Percentiles rank a stretch among this genome's conserved stretches.
Conservation (phyloP, 2,329 filamentous ascomycete species). For the Fusarium irregulare region DNA sequence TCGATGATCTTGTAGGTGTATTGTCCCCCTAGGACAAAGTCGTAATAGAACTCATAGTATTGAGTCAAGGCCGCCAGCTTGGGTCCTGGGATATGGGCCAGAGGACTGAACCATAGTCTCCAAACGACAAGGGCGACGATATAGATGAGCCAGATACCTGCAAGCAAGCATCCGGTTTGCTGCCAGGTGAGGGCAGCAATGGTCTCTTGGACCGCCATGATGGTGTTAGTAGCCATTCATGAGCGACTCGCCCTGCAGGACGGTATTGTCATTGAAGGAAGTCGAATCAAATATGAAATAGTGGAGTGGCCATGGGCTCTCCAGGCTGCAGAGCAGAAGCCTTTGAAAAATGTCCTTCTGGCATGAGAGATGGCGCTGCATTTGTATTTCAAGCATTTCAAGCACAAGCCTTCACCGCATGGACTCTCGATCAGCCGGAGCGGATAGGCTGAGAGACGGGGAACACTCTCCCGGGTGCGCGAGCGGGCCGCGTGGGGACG, state of each 20-base stretch:
- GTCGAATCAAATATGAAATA: constrained; percentile 15
- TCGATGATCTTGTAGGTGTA: constrained; percentile 56
- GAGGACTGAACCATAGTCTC: constrained; percentile 53
- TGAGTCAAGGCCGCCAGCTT: constrained; percentile 54
- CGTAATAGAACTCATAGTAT: constrained; percentile 58
- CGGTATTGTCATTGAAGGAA: constrained; percentile 46
- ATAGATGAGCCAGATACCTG: constrained; percentile 48
- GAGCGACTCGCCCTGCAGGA: constrained; percentile 44
- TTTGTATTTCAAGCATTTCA: constrained; percentile 40
- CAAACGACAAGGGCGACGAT: constrained; percentile 45
- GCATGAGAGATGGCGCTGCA: constrained; percentile 37
- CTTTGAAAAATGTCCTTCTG: constrained; percentile 28
- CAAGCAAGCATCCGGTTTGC: constrained; percentile 42
- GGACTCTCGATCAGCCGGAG: constrained; percentile 26
- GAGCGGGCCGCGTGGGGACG: constrained; percentile 45
- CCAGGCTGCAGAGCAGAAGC: constrained; percentile 42
- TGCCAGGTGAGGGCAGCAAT: constrained; percentile 42
- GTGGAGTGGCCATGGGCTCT: constrained; percentile 41
- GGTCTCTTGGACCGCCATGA: constrained; percentile 43
- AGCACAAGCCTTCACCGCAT: constrained; percentile 38
- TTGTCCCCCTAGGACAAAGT: constrained; percentile 55
- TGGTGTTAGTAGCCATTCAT: constrained; percentile 41
- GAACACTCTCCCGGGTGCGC: constrained; percentile 34
- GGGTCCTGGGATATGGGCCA: constrained; percentile 54
- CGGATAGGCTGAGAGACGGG: constrained; percentile 34